A percentile compares a stretch with the other conserved stretches of the same genome.
Evolutionary conservation across 176 grass and related monocot genomes (phyloP).

Genomic region (Echinochloa phyllopogon): DNA sequence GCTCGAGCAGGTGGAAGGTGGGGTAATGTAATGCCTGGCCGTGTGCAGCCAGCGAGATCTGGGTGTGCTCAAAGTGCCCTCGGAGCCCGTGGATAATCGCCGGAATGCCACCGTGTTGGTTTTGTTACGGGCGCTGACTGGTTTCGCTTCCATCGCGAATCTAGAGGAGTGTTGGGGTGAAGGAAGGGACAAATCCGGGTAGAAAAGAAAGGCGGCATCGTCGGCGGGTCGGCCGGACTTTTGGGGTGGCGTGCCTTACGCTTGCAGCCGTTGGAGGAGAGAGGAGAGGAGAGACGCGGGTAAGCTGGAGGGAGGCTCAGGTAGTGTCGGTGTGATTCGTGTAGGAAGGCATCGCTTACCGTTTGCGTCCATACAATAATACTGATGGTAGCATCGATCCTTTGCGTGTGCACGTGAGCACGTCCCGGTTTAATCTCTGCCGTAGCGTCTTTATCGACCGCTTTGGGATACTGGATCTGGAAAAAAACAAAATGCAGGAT

Average conservation of each 20-base stretch:
- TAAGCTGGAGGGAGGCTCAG: neutral
- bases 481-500: too few relatives aligned
- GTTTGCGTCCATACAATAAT: neutral
- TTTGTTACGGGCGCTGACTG: neutral
- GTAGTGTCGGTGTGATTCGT: constrained; percentile 15
- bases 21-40: constrained; percentile 17
- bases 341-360: too few relatives aligned
- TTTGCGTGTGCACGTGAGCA: neutral
- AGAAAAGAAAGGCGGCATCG: too few relatives aligned
- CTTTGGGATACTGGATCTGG: too few relatives aligned
- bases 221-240: neutral
- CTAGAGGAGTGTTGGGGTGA: neutral
- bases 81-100: neutral
- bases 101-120: neutral
- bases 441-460: neutral
- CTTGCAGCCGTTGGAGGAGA: neutral
- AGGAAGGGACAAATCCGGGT: neutral
- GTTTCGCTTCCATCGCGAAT: constrained; percentile 17
- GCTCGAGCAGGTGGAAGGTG: neutral
- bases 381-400: neutral
- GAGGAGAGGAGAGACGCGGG: neutral
- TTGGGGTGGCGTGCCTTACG: constrained; percentile 15
- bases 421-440: neutral
- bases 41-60: constrained; percentile 28
- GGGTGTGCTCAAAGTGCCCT: neutral